Conservation (phyloP, 805 yeast species). For the Diddensiella transvaalensis region DNA sequence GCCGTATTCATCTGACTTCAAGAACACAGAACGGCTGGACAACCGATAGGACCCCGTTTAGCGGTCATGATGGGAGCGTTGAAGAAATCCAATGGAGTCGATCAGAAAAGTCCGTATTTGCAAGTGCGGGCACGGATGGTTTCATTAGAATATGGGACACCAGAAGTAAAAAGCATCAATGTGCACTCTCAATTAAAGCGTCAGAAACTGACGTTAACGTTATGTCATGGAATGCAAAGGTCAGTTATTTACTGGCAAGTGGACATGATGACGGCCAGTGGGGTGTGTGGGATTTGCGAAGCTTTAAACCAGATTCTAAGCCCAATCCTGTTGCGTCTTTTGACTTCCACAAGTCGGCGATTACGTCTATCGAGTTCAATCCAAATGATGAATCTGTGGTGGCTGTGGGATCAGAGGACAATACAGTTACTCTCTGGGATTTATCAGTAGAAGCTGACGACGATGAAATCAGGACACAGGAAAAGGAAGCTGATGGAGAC, state of each 20-base stretch:
- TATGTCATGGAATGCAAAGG: slow-evolving; percentile 89
- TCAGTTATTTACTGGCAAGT: slow-evolving; percentile 82
- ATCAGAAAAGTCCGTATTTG: slow-evolving; percentile 88
- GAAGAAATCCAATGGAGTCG: slow-evolving; percentile 98
- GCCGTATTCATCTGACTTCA: slow-evolving; percentile 73
- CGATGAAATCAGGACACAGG: slow-evolving; percentile 88
- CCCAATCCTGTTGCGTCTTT: slow-evolving; percentile 90
- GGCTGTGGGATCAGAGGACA: slow-evolving; percentile 95
- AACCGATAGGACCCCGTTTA: slow-evolving; percentile 79
- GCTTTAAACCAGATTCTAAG: slow-evolving; percentile 49
- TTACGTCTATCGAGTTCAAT: slow-evolving; percentile 90
- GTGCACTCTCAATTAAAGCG: slow-evolving; percentile 81
- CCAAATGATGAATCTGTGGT: slow-evolving; percentile 93
- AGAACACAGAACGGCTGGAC: slow-evolving; percentile 75
- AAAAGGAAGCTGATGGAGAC: slow-evolving; percentile 65
- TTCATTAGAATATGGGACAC: slow-evolving; percentile 94
- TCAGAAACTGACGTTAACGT: slow-evolving; percentile 86
- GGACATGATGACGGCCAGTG: slow-evolving; percentile 98
- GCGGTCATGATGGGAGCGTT: slow-evolving; percentile 48
- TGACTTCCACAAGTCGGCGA: slow-evolving; percentile 89
- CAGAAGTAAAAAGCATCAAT: slow-evolving; percentile 85
- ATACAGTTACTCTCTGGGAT: slow-evolving; percentile 97
- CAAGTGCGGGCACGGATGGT: slow-evolving; percentile 93
- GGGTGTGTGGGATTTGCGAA: slow-evolving; percentile 97
- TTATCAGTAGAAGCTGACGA: slow-evolving; percentile 98